Evolutionary conservation across 2,329 filamentous ascomycete species (phyloP).

Genomic region (Chaetothyriales sp.): DNA sequence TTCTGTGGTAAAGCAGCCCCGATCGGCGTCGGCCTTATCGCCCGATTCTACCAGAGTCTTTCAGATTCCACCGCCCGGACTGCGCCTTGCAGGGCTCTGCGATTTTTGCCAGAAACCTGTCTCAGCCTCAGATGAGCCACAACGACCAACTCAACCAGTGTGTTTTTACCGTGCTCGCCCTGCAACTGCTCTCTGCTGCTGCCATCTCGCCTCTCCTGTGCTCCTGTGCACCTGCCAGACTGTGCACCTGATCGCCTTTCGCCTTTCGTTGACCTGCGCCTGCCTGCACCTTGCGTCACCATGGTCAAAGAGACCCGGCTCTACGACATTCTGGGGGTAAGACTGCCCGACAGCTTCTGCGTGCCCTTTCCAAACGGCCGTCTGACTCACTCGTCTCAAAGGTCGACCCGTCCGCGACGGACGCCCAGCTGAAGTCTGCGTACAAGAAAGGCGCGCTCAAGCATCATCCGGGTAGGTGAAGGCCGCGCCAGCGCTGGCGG

Average conservation of each 20-base stretch:
- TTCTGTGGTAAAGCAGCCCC: background rate
- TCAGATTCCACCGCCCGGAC: background rate
- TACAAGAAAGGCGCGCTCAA: slow-evolving; percentile 85
- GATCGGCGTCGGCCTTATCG: background rate
- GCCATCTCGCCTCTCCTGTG: background rate
- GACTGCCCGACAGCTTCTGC: slow-evolving; percentile 19
- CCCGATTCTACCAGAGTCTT: slow-evolving; percentile 1
- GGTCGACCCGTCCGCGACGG: slow-evolving; percentile 63
- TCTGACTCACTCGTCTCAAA: slow-evolving; percentile 29
- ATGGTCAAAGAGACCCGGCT: slow-evolving; percentile 41
- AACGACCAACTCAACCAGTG: background rate
- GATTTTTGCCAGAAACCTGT: background rate
- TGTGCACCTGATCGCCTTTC: background rate
- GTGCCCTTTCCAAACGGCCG: slow-evolving; percentile 1
- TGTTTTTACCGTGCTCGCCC: background rate
- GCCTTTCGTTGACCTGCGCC: background rate
- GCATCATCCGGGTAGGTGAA: slow-evolving; percentile 70
- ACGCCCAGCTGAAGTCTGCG: slow-evolving; percentile 80
- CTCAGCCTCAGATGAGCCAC: background rate
- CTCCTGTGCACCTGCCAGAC: background rate
- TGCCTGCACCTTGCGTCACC: slow-evolving; percentile 13
- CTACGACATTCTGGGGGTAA: slow-evolving; percentile 36
- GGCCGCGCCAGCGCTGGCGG: background rate
- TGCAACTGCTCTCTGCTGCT: too few relatives aligned
- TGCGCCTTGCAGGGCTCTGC: background rate